A percentile compares a stretch with the other conserved stretches of the same genome.
These are phyloP conservation scores for Pleoardoris graminearum DNA, from an alignment of 2,329 filamentous ascomycete species.

Conservation along the genomic window DNA sequence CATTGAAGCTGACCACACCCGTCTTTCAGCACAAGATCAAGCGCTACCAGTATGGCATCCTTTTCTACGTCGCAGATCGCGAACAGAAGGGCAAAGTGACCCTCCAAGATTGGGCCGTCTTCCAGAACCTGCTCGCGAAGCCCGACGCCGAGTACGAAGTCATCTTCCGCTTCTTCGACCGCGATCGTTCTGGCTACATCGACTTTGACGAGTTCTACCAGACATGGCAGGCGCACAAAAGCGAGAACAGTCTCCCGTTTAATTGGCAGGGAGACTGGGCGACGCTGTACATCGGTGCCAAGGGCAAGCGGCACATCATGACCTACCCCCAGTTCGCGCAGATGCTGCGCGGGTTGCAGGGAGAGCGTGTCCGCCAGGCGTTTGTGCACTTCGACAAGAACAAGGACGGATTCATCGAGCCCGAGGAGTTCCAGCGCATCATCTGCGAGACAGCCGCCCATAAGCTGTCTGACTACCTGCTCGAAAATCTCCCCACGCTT, in stretches of 20 bases:
- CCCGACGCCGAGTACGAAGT: constrained; percentile 99
- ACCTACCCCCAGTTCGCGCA: constrained; percentile 97
- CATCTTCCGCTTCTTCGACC: constrained; percentile 93
- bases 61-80: constrained; percentile 89
- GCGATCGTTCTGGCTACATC: constrained; percentile 79
- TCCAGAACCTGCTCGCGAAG: constrained; percentile 91
- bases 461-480: constrained; percentile 94
- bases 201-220: constrained; percentile 87
- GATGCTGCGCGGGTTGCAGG: constrained; percentile 94
- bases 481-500: constrained; percentile 86
- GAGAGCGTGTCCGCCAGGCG: constrained; percentile 92
- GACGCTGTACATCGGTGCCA: constrained; percentile 86
- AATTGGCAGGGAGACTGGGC: constrained; percentile 98
- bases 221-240: constrained; percentile 86
- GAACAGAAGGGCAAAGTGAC: constrained; percentile 72
- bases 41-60: constrained; percentile 90
- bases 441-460: constrained; percentile 90
- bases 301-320: constrained; percentile 84
- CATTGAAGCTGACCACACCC: constrained; percentile 33
- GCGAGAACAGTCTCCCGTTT: constrained; percentile 82
- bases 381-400: constrained; percentile 92
- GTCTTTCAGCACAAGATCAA: constrained; percentile 87
- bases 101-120: constrained; percentile 85
- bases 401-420: constrained; percentile 91
- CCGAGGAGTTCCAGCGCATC: constrained; percentile 94